Evolutionary conservation across 768 basidiomycete genomes (phyloP).

Genomic region (Exidia glandulosa): DNA sequence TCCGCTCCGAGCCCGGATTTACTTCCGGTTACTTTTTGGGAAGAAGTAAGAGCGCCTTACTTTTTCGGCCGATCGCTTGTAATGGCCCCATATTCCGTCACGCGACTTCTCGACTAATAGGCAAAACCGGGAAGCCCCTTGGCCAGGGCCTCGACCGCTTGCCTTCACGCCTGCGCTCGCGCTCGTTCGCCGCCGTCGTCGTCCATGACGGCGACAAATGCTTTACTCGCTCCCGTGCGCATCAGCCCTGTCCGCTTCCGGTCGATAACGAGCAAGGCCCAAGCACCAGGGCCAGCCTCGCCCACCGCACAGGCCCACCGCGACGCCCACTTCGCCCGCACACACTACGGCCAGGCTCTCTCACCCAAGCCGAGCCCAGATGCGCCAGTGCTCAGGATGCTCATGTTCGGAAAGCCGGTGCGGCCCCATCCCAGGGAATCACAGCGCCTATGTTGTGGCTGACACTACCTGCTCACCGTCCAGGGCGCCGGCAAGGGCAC

Average conservation of each 20-base stretch:
- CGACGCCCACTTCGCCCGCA: not conserved
- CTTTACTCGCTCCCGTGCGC: not conserved
- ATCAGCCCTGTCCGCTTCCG: not conserved
- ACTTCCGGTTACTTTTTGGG: not conserved
- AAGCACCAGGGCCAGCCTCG: too few species aligned
- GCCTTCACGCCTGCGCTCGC: not conserved
- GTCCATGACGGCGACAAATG: not conserved
- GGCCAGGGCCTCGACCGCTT: not conserved
- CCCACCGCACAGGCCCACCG: not conserved
- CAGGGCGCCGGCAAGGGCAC: slow-evolving; percentile 53
- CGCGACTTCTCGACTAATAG: too few species aligned
- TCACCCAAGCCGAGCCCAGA: not conserved
- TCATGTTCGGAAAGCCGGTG: slow-evolving; percentile 65
- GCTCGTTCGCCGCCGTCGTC: not conserved
- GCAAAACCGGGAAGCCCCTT: not conserved
- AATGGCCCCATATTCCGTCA: not conserved
- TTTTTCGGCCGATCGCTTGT: not conserved
- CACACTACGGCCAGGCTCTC: not conserved
- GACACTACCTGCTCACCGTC: not conserved
- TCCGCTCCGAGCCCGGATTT: not conserved
- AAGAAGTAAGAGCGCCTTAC: too few species aligned
- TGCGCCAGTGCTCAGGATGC: slow-evolving; percentile 36
- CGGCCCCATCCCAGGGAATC: slow-evolving; percentile 22
- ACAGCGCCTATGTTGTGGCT: not conserved
- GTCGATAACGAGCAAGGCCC: not conserved